Percentiles rank a stretch among this genome's conserved stretches.
Evolutionary conservation across 2,329 filamentous ascomycete species (phyloP).

Genomic region (Metarhizium rileyi): DNA sequence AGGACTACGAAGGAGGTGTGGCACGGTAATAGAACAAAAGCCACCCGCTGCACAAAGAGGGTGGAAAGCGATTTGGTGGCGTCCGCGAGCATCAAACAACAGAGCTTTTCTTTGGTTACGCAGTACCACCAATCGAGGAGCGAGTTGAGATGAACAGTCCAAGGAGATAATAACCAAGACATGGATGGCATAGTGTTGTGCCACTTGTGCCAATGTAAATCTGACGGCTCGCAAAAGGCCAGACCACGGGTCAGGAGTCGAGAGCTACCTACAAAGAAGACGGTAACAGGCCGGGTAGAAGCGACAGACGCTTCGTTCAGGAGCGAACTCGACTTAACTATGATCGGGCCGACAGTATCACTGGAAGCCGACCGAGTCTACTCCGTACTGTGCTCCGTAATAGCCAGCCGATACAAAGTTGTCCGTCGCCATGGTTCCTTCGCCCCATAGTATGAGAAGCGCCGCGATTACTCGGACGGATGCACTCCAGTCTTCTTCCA

Average conservation of each 20-base stretch:
- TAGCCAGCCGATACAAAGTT: no score
- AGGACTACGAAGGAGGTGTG: neutral
- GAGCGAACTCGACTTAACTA: no score
- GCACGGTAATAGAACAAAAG: neutral
- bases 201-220: neutral
- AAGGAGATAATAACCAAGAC: neutral
- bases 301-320: no score
- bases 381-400: no score
- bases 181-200: neutral
- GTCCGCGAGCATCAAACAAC: neutral
- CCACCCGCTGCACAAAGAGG: neutral
- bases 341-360: no score
- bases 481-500: no score
- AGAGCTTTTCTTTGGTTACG: neutral
- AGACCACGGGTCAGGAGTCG: neutral
- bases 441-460: no score
- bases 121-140: neutral
- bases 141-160: neutral
- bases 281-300: no score
- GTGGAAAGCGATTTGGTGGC: neutral
- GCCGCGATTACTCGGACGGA: no score
- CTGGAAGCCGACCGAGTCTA: no score
- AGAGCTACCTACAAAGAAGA: neutral
- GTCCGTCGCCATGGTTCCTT: neutral
- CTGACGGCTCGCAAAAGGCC: neutral